phyloP scores from a whole-genome alignment of 805 yeast genomes.

The Kodamaea jinghongensis region DNA sequence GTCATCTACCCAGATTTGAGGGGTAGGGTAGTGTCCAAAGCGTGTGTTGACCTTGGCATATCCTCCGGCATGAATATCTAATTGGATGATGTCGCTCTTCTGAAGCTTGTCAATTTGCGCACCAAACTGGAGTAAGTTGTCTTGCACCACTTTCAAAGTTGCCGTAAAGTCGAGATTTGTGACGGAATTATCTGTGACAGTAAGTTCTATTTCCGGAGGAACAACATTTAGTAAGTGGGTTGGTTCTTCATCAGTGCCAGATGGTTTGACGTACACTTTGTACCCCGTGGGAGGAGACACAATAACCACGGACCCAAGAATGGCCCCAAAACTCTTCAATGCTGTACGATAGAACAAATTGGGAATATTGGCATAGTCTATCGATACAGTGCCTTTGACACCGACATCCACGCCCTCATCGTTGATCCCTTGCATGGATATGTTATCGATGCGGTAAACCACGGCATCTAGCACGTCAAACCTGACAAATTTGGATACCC shows the following conservation, averaged over 20 bases:
- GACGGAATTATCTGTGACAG: constrained; percentile 17
- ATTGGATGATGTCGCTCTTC: constrained; percentile 3
- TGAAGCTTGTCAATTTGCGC: constrained; percentile 11
- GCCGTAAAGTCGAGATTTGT: constrained; percentile 25
- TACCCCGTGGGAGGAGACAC: constrained; percentile 17
- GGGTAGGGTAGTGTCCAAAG: constrained; percentile 15
- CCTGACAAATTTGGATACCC: background rate
- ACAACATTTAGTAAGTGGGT: constrained; percentile 23
- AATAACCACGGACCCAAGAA: constrained; percentile 24
- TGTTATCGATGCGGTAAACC: constrained; percentile 20
- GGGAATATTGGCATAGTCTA: constrained; percentile 27
- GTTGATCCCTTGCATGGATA: constrained; percentile 21
- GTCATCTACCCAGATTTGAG: constrained; percentile 16
- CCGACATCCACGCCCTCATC: constrained; percentile 28
- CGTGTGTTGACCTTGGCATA: constrained; percentile 17
- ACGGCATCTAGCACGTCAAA: constrained; percentile 13
- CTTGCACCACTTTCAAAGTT: constrained; percentile 18
- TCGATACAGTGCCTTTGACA: constrained; percentile 22
- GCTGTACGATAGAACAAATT: constrained; percentile 20
- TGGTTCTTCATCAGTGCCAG: constrained; percentile 10
- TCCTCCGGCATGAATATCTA: constrained; percentile 23
- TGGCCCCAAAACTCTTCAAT: constrained; percentile 19
- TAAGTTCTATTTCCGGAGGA: constrained; percentile 25
- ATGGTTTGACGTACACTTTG: constrained; percentile 18
- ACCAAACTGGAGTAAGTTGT: constrained; percentile 16